Conservation (phyloP, 2,329 filamentous ascomycete genomes). For the Trichoderma afroharzianum region DNA sequence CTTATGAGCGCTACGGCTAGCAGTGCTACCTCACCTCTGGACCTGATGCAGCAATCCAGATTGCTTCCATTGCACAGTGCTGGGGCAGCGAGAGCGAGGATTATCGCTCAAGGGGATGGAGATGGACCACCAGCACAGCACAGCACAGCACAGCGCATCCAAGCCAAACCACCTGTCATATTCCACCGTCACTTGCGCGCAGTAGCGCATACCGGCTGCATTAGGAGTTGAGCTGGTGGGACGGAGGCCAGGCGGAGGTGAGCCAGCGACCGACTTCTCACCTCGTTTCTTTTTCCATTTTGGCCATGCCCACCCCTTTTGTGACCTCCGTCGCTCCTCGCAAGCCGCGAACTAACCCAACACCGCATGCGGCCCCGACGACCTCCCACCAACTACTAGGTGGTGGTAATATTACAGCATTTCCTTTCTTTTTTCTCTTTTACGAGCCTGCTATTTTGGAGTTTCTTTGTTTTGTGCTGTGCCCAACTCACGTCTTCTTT, state of each 20-base stretch:
- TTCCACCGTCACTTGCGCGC: slow-evolving; percentile 1
- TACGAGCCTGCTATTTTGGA: not conserved
- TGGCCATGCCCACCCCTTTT: not conserved
- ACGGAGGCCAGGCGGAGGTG: not conserved
- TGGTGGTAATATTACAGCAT: not conserved
- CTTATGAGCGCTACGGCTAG: not conserved
- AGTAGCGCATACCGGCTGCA: not conserved
- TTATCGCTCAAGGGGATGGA: not conserved
- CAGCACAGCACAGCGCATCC: not conserved
- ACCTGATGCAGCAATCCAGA: not conserved
- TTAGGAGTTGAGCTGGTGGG: slow-evolving; percentile 6
- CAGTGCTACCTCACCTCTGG: not conserved
- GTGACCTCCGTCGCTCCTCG: not conserved
- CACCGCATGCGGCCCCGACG: not conserved
- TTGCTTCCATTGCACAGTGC: not conserved
- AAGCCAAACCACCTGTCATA: not conserved
- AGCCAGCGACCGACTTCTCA: slow-evolving; percentile 6
- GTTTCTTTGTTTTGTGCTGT: not conserved
- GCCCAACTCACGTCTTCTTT: not conserved
- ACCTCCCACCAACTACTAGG: not conserved
- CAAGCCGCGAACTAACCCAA: not conserved
- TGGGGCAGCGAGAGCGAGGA: not conserved
- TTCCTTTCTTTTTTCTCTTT: not conserved
- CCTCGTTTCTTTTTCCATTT: slow-evolving; percentile 5
- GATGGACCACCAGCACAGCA: not conserved